Percentiles rank a stretch among this genome's conserved stretches.
Conservation (phyloP, 345 rosid genomes). For the Euphorbia lathyris region DNA sequence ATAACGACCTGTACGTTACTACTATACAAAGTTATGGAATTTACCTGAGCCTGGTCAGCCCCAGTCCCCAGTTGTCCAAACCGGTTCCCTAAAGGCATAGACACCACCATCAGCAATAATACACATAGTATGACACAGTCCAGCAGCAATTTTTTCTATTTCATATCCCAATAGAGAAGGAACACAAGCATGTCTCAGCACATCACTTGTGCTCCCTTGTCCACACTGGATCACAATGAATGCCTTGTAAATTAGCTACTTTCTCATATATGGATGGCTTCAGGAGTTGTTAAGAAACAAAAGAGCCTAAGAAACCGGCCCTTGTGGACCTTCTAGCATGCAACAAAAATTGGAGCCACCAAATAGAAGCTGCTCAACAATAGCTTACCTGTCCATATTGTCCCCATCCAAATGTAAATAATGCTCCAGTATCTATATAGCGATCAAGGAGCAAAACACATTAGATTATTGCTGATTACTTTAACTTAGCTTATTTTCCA, state of each 20-base stretch:
- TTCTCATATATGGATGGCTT: not conserved
- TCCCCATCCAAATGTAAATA: conserved; percentile 90
- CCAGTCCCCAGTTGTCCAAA: conserved; percentile 88
- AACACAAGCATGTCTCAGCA: conserved; percentile 59
- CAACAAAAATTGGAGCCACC: not conserved
- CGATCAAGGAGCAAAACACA: no score
- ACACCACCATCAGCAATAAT: conserved; percentile 56
- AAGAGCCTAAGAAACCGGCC: not conserved
- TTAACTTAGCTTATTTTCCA: not conserved
- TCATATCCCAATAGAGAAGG: conserved; percentile 44
- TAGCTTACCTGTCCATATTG: conserved; percentile 75
- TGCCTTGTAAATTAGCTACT: not conserved
- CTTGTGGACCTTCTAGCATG: not conserved
- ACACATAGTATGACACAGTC: conserved; percentile 83
- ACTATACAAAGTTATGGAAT: not conserved
- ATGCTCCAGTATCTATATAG: conserved; percentile 61
- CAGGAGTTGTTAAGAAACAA: no score
- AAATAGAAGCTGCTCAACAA: not conserved
- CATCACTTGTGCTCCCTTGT: conserved; percentile 66
- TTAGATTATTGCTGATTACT: not conserved
- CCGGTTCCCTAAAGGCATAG: conserved; percentile 75
- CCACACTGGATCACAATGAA: conserved; percentile 67
- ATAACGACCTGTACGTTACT: no score
- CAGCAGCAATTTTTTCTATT: conserved; percentile 62
- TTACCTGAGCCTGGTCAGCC: conserved; percentile 71